Conservation (phyloP, 176 grass and related monocot genomes). For the Canna indica region DNA sequence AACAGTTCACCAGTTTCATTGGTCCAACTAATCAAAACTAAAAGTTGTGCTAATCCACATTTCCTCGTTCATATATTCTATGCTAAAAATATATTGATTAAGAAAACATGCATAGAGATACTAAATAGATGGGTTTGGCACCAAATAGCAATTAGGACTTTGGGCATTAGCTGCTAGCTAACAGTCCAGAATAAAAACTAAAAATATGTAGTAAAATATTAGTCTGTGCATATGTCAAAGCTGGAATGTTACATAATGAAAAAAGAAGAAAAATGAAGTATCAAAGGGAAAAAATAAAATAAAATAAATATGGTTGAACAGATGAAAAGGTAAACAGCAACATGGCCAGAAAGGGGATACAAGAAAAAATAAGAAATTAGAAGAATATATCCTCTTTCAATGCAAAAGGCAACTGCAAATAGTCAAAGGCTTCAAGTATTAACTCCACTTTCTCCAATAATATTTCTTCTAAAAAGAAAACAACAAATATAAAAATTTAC, state of each 20-base stretch:
- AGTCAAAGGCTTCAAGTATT: slow-evolving; percentile 95
- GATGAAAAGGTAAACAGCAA: neutral
- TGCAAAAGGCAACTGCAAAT: slow-evolving; percentile 85
- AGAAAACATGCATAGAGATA: neutral
- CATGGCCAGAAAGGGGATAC: neutral
- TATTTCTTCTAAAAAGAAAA: slow-evolving; percentile 57
- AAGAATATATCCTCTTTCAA: slow-evolving; percentile 63
- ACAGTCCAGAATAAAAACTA: too few species aligned
- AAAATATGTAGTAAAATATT: too few species aligned
- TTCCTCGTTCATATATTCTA: too few species aligned
- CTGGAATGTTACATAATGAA: neutral
- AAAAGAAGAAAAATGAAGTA: neutral
- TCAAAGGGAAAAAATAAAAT: neutral
- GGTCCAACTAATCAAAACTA: too few species aligned
- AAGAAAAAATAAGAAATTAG: neutral
- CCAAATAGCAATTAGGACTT: neutral
- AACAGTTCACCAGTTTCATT: too few species aligned
- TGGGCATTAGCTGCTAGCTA: too few species aligned
- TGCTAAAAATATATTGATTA: too few species aligned
- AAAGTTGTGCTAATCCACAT: too few species aligned
- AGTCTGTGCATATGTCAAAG: neutral
- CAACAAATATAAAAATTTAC: neutral
- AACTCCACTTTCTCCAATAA: slow-evolving; percentile 86
- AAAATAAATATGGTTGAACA: neutral
- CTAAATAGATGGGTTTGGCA: neutral